Percentiles rank a stretch among this genome's conserved stretches.
Evolutionary conservation across 768 basidiomycete genomes (phyloP).

Genomic region (Russula vinacea): DNA sequence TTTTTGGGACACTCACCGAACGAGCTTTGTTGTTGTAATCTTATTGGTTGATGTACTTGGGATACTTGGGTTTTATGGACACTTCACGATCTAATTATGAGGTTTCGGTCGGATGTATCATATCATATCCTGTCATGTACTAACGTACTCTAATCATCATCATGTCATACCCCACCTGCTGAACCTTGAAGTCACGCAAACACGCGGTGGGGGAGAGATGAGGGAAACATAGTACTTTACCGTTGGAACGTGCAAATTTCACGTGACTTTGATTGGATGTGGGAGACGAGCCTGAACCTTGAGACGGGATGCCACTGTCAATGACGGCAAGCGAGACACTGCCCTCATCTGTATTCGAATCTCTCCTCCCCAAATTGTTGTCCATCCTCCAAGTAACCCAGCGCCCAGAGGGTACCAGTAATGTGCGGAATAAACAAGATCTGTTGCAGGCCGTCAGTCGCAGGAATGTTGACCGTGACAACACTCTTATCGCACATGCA

Average conservation of each 20-base stretch:
- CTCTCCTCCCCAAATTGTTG: slow-evolving; percentile 58
- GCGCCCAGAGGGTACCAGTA: slow-evolving; percentile 50
- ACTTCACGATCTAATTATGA: slow-evolving; percentile 23
- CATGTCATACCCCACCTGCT: too few species aligned
- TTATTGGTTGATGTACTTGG: slow-evolving; percentile 20
- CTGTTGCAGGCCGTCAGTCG: slow-evolving; percentile 57
- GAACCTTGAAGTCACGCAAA: too few species aligned
- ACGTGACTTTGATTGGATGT: too few species aligned
- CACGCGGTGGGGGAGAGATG: too few species aligned
- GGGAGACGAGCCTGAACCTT: too few species aligned
- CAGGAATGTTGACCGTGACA: neutral
- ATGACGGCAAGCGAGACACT: slow-evolving; percentile 8
- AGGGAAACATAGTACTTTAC: too few species aligned
- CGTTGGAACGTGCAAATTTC: too few species aligned
- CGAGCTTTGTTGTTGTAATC: slow-evolving; percentile 22
- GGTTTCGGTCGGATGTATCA: neutral
- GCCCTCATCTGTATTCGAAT: slow-evolving; percentile 46
- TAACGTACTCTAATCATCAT: neutral
- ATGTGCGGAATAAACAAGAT: slow-evolving; percentile 60
- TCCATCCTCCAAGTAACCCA: slow-evolving; percentile 59
- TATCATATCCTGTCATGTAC: neutral
- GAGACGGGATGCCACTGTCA: neutral
- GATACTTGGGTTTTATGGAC: slow-evolving; percentile 6
- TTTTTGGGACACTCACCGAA: slow-evolving; percentile 11
- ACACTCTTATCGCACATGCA: too few species aligned